A percentile compares a stretch with the other conserved stretches of the same genome.
These are phyloP conservation scores for Rhizopus sp. DNA, from an alignment of 371 early-diverging fungal species.

Conservation along the genomic window DNA sequence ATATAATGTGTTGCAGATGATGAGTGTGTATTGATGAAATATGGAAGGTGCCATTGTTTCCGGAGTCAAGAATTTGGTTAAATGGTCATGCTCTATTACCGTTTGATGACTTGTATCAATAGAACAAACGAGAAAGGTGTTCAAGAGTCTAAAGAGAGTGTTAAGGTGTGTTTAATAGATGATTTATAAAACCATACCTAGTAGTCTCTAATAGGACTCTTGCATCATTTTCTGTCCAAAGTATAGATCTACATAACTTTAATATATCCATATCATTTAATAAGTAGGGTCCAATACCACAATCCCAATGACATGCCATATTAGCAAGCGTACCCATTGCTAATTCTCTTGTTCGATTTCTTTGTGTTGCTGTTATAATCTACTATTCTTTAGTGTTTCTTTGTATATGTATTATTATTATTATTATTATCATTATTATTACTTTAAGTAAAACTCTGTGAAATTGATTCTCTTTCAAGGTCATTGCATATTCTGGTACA, in stretches of 20 bases:
- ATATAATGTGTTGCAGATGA: slow-evolving; percentile 43
- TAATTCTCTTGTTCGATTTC: slow-evolving; percentile 43
- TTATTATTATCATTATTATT: background rate
- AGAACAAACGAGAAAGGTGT: slow-evolving; percentile 36
- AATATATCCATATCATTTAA: slow-evolving; percentile 41
- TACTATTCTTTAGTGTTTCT: slow-evolving; percentile 9
- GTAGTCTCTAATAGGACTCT: slow-evolving; percentile 41
- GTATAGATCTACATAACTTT: slow-evolving; percentile 32
- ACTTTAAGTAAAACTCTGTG: slow-evolving; percentile 45
- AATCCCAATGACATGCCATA: slow-evolving; percentile 44
- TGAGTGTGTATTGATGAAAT: slow-evolving; percentile 41
- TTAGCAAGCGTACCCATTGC: slow-evolving; percentile 46
- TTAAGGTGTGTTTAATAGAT: background rate
- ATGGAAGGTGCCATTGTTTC: slow-evolving; percentile 36
- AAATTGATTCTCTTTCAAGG: slow-evolving; percentile 23
- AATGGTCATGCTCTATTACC: slow-evolving; percentile 40
- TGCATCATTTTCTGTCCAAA: slow-evolving; percentile 48
- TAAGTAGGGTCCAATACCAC: slow-evolving; percentile 28
- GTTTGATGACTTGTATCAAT: slow-evolving; percentile 33
- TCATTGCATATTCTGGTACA: slow-evolving; percentile 35
- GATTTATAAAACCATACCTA: slow-evolving; percentile 20
- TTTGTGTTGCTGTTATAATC: slow-evolving; percentile 34
- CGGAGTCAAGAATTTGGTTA: slow-evolving; percentile 35
- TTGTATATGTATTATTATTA: background rate
- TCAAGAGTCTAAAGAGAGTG: slow-evolving; percentile 16